Evolutionary conservation across 1,139 yeast genomes (phyloP).

Genomic region (Yamadazyma atmosphaerica): DNA sequence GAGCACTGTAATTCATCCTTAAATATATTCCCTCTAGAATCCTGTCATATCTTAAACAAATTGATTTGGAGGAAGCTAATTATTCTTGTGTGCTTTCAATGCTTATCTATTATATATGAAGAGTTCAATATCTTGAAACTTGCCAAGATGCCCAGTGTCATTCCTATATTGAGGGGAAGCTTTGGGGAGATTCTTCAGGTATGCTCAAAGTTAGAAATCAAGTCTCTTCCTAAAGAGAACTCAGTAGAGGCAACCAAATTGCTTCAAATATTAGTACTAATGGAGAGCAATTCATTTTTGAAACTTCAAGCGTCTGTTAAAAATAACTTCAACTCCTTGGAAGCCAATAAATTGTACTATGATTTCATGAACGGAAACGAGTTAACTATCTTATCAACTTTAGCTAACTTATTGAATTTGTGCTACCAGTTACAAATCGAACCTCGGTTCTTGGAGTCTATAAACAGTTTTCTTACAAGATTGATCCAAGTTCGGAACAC

Average conservation of each 20-base stretch:
- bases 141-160: constrained; percentile 10
- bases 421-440: constrained; percentile 11
- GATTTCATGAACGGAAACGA: constrained; percentile 22
- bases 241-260: constrained; percentile 13
- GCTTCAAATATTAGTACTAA: constrained; percentile 14
- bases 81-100: constrained; percentile 17
- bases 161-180: constrained; percentile 21
- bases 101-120: constrained; percentile 23
- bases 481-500: constrained; percentile 14
- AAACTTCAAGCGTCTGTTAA: constrained; percentile 3
- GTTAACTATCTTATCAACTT: constrained; percentile 9
- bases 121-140: constrained; percentile 19
- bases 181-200: constrained; percentile 20
- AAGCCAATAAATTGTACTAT: constrained; percentile 19
- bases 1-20: constrained; percentile 1
- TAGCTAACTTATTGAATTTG: constrained; percentile 13
- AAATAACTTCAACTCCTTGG: constrained; percentile 9
- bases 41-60: constrained; percentile 7
- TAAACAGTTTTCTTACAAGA: constrained; percentile 14
- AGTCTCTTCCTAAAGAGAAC: constrained; percentile 11
- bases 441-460: constrained; percentile 18
- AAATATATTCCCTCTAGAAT: not conserved
- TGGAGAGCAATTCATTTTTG: constrained; percentile 12
- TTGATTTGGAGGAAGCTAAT: constrained; percentile 18
- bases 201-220: constrained; percentile 8